phyloP scores from a whole-genome alignment of 179 eudicot genomes.

The Spergularia azorica region DNA sequence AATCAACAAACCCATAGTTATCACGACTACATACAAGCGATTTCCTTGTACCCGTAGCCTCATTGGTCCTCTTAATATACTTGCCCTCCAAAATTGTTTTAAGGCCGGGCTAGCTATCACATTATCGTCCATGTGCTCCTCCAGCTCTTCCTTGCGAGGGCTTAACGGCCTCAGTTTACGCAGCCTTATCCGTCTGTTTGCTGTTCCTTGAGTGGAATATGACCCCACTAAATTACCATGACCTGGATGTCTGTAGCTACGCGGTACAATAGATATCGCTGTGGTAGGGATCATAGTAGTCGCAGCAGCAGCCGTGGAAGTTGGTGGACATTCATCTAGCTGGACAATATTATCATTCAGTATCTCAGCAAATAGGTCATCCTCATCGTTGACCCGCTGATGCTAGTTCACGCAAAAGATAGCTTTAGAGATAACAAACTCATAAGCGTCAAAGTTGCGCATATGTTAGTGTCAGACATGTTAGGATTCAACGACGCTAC shows the following conservation, averaged over 20 bases:
- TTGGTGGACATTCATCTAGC: constrained; percentile 49
- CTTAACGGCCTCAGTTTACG: constrained; percentile 19
- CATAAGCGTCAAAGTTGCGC: too few relatives aligned
- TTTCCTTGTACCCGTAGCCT: neutral
- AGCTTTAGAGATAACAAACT: neutral
- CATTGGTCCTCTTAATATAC: neutral
- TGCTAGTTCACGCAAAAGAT: constrained; percentile 6
- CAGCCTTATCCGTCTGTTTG: constrained; percentile 44
- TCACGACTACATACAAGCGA: constrained; percentile 13
- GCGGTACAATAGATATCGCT: constrained; percentile 26
- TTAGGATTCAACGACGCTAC: too few relatives aligned
- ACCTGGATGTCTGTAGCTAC: neutral
- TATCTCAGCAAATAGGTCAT: constrained; percentile 68
- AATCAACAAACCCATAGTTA: constrained; percentile 17
- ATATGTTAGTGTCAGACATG: too few relatives aligned
- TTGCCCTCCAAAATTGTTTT: neutral
- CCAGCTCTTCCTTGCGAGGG: constrained; percentile 22
- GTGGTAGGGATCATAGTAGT: constrained; percentile 6
- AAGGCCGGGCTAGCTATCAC: neutral
- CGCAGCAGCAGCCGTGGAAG: constrained; percentile 19
- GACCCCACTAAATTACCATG: constrained; percentile 4
- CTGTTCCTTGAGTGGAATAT: constrained; percentile 47
- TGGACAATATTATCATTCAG: constrained; percentile 65
- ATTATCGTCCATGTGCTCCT: constrained; percentile 30
- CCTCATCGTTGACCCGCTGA: constrained; percentile 38